A percentile compares a stretch with the other conserved stretches of the same genome.
These are phyloP conservation scores for Populus hybrid DNA, from an alignment of 441 rosid genomes.

Conservation along the genomic window DNA sequence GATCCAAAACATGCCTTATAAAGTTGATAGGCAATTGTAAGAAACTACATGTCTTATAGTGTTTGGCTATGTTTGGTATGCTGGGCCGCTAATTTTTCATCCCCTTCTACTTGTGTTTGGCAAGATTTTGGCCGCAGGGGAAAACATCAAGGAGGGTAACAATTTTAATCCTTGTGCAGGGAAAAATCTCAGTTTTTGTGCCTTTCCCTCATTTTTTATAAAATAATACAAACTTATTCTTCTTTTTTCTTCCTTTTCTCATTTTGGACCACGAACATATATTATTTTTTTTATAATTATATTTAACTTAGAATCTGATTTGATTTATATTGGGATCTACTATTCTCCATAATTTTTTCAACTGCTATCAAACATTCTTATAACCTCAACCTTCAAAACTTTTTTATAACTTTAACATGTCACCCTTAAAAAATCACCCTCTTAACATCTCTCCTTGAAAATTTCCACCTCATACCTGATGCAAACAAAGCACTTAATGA, in stretches of 20 bases:
- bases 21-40: not conserved
- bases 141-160: not conserved
- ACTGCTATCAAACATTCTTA: not conserved
- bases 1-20: not conserved
- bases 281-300: no score
- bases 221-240: not conserved
- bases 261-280: not conserved
- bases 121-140: not conserved
- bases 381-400: not conserved
- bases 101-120: not conserved
- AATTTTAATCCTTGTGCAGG: not conserved
- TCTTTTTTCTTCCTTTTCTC: not conserved
- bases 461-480: not conserved
- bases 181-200: not conserved
- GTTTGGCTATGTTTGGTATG: not conserved
- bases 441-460: not conserved
- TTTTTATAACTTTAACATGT: not conserved
- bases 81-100: not conserved
- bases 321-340: not conserved
- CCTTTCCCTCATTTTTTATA: not conserved
- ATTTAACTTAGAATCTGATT: not conserved
- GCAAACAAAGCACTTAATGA: not conserved
- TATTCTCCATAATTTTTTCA: not conserved
- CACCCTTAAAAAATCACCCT: not conserved
- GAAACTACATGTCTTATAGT: no score